A percentile compares a stretch with the other conserved stretches of the same genome.
Evolutionary conservation across 768 basidiomycete genomes (phyloP).

Genomic region (Suillus americanus): DNA sequence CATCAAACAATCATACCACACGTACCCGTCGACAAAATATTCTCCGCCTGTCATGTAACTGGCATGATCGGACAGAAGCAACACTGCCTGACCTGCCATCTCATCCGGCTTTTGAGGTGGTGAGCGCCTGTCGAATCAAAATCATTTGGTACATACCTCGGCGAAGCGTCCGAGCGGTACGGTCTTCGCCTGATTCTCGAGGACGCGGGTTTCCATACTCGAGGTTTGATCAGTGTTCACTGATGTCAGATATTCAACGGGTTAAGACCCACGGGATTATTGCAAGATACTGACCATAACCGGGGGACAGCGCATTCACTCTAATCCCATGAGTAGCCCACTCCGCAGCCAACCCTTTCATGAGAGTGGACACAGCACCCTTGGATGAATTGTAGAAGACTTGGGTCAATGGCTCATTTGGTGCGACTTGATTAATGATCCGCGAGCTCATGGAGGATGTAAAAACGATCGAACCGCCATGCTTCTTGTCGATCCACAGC

Average conservation of each 20-base stretch:
- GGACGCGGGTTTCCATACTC: constrained; percentile 47
- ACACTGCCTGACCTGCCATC: constrained; percentile 53
- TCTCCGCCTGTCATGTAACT: constrained; percentile 62
- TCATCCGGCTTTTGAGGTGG: constrained; percentile 45
- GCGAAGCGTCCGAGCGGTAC: constrained; percentile 61
- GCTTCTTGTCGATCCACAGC: constrained; percentile 42
- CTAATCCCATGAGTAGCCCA: constrained; percentile 54
- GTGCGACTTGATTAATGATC: constrained; percentile 54
- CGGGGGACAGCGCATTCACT: constrained; percentile 63
- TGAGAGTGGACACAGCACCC: constrained; percentile 63
- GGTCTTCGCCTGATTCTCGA: constrained; percentile 47
- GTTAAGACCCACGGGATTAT: not conserved
- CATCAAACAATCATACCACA: constrained; percentile 1
- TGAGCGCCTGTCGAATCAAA: not conserved
- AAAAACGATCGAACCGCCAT: constrained; percentile 57
- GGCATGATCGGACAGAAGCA: constrained; percentile 51
- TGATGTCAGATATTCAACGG: constrained; percentile 15
- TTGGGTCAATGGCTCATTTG: constrained; percentile 52
- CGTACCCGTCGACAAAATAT: constrained; percentile 57
- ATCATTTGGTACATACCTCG: constrained; percentile 33
- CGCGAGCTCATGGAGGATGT: constrained; percentile 67
- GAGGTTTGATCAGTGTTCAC: constrained; percentile 61
- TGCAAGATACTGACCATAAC: constrained; percentile 39
- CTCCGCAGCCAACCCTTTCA: constrained; percentile 61
- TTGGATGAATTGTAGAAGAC: constrained; percentile 60